These are phyloP conservation scores for Picochlorum sp. DNA, from an alignment of 139 green algal species.

Conservation along the genomic window DNA sequence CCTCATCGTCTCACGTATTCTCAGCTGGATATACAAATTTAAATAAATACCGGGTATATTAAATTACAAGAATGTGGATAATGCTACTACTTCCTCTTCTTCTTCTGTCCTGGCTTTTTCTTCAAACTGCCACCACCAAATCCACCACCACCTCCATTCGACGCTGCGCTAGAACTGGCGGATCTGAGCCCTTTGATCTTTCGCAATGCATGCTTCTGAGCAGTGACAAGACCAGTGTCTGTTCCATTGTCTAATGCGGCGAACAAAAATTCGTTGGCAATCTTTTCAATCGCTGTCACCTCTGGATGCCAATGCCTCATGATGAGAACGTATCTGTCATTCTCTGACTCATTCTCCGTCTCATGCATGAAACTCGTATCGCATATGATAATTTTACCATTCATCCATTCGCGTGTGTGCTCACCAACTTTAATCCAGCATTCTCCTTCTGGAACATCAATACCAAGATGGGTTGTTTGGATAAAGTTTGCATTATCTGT, in stretches of 20 bases:
- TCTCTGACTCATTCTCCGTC: conserved; percentile 33
- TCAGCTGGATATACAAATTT: too few relatives aligned
- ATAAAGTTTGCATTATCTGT: conserved; percentile 38
- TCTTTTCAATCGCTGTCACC: conserved; percentile 25
- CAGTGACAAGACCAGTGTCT: conserved; percentile 4
- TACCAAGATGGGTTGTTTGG: conserved; percentile 37
- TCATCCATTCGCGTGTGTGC: conserved; percentile 26
- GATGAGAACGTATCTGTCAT: conserved; percentile 40
- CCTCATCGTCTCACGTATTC: too few relatives aligned
- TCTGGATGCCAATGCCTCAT: conserved; percentile 45
- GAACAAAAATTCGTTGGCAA: conserved; percentile 38
- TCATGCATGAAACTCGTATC: conserved; percentile 42
- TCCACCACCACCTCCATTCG: conserved; percentile 6
- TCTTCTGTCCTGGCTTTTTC: too few relatives aligned
- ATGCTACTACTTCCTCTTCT: too few relatives aligned
- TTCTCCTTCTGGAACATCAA: conserved; percentile 30
- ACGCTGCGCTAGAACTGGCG: background rate
- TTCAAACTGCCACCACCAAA: too few relatives aligned
- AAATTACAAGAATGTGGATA: too few relatives aligned
- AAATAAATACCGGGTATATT: too few relatives aligned
- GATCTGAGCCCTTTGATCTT: background rate
- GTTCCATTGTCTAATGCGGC: conserved; percentile 20
- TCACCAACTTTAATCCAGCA: conserved; percentile 26
- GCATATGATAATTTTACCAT: conserved; percentile 21
- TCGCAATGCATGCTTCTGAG: conserved; percentile 2